Conservation (phyloP, 768 basidiomycete species). For the Leccinum longicurvipes region DNA sequence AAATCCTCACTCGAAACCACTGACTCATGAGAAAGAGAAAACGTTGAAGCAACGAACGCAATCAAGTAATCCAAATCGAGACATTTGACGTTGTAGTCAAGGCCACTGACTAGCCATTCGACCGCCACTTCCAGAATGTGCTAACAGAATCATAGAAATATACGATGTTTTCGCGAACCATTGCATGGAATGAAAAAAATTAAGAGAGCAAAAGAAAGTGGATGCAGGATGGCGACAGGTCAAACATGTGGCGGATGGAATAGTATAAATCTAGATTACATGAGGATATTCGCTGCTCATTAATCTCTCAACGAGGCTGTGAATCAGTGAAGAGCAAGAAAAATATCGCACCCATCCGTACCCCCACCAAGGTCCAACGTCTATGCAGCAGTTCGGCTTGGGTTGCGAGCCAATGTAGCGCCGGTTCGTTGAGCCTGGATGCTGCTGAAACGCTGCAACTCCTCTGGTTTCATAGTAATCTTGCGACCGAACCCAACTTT, state of each 20-base stretch:
- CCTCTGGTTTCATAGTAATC: conserved; percentile 78
- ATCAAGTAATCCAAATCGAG: conserved; percentile 4
- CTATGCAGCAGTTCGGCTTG: conserved; percentile 57
- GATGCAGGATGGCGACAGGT: conserved; percentile 18
- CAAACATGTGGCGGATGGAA: conserved; percentile 12
- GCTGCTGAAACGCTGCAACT: conserved; percentile 80
- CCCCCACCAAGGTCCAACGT: conserved; percentile 3
- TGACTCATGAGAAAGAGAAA: background rate
- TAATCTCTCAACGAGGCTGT: conserved; percentile 11
- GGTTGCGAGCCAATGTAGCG: conserved; percentile 72
- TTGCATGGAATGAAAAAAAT: conserved; percentile 13
- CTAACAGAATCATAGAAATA: conserved; percentile 8
- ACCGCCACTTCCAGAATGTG: conserved; percentile 4
- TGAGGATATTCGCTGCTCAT: conserved; percentile 31
- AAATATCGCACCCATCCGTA: conserved; percentile 22
- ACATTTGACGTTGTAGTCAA: conserved; percentile 3
- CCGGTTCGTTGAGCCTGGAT: conserved; percentile 84
- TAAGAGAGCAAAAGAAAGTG: conserved; percentile 16
- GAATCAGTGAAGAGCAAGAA: conserved; percentile 19
- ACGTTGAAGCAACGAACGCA: conserved; percentile 5
- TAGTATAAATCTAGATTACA: conserved; percentile 33
- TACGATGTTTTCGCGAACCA: conserved; percentile 17
- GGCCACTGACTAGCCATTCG: background rate
- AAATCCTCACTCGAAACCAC: background rate
- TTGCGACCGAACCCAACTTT: conserved; percentile 87